phyloP scores from a whole-genome alignment of 805 yeast species.

The Ogataea corticis region DNA sequence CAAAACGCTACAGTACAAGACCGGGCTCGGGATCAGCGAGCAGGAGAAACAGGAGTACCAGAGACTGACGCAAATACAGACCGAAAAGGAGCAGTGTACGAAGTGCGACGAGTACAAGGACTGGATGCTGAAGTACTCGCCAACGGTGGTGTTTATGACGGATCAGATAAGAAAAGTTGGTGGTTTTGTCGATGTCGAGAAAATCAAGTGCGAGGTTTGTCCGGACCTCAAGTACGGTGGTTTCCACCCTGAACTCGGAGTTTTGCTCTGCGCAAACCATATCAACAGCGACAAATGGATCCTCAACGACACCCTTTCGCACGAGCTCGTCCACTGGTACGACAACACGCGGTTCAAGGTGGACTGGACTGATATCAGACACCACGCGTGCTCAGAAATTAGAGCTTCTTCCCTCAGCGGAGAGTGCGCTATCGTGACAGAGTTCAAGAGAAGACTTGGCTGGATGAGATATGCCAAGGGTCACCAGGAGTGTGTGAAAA shows the following conservation, averaged over 20 bases:
- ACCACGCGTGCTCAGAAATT: slow-evolving; percentile 96
- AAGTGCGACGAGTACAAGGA: slow-evolving; percentile 73
- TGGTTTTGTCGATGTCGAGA: slow-evolving; percentile 46
- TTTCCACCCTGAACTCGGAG: slow-evolving; percentile 86
- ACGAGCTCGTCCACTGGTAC: slow-evolving; percentile 91
- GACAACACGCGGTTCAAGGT: slow-evolving; percentile 87
- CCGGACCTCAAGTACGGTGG: slow-evolving; percentile 88
- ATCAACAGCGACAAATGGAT: slow-evolving; percentile 65
- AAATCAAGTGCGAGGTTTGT: slow-evolving; percentile 79
- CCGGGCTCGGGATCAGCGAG: slow-evolving; percentile 63
- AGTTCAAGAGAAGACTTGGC: slow-evolving; percentile 50
- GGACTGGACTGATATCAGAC: slow-evolving; percentile 80
- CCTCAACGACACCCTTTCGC: slow-evolving; percentile 87
- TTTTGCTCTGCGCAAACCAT: slow-evolving; percentile 83
- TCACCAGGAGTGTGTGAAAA: slow-evolving; percentile 85
- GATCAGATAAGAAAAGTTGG: slow-evolving; percentile 74
- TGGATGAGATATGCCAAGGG: slow-evolving; percentile 51
- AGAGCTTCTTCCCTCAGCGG: slow-evolving; percentile 93
- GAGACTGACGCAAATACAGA: slow-evolving; percentile 38
- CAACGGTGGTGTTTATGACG: slow-evolving; percentile 83
- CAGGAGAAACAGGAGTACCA: slow-evolving; percentile 59
- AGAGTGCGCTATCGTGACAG: slow-evolving; percentile 89
- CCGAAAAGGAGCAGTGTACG: slow-evolving; percentile 48
- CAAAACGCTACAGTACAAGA: slow-evolving; percentile 64
- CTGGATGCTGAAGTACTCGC: slow-evolving; percentile 79